Evolutionary conservation across 2,329 filamentous ascomycete species (phyloP), one percentile per base, ranked within the genome.

Genomic region (Leptographium procerum): DNA sequence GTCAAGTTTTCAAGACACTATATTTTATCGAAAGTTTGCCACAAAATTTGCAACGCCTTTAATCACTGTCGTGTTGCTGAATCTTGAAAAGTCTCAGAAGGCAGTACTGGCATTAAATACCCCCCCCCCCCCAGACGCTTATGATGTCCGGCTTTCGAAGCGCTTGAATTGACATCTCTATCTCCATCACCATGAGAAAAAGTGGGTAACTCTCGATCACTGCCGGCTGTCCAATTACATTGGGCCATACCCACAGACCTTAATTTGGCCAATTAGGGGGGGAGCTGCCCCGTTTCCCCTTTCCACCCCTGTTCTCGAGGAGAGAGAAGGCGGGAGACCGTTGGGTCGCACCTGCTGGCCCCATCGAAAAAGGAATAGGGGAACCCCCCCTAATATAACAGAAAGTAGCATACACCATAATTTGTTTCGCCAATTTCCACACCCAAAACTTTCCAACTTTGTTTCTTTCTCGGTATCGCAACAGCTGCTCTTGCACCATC

Each of bases 281-380:
- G 28, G 8, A 29, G n/a, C 34, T 34, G 33, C 48, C 56, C 47
- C 54, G 14, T 57, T 62, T 58, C 61, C 57, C 61, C 61, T 62
- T 60, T 61, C 60, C 43, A 57, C 58, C 58, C 58, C 55, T 59
- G 56, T 33, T 50, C 70, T 71, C 64, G 63, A 69, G 70, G 69
- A 69, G 55, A 52, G 11, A 54, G 33, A 52, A 70, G 61, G 63
- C 58, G 62, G 64, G 52, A 19, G 57, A 58, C 47, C 57, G 52
- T 59, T 56, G 48, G 52, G 52, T 56, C 53, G 57, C 57, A 36
- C 52, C 53, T 55, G 43, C 36, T 45, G 8, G 34, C 29, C 48
- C 33, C 48, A 29, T 52, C 34, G 34, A 57, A 54, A 59, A 47
- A 31, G 47, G 47, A 55, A 55, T 50, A 59, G 53, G 52, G 57